A percentile compares a stretch with the other conserved stretches of the same genome.
Evolutionary conservation across 768 basidiomycete species (phyloP).

Genomic region (Pulveroboletus sp.): DNA sequence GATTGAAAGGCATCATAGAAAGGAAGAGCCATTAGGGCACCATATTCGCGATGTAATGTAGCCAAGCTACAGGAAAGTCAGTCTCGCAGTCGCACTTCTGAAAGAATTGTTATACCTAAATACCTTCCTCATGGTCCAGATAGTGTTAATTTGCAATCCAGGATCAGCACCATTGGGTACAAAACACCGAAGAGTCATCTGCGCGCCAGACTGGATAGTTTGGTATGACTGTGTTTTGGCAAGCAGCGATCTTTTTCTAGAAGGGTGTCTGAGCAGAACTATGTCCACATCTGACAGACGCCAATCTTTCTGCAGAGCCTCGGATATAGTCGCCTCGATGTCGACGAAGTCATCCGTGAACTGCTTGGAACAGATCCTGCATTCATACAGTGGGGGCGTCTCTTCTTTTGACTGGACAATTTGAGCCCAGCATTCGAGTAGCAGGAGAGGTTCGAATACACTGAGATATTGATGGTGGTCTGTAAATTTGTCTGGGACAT

Average conservation of each 20-base stretch:
- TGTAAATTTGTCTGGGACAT: constrained; percentile 63
- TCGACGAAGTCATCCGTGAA: constrained; percentile 83
- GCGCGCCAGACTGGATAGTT: constrained; percentile 41
- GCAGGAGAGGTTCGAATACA: constrained; percentile 79
- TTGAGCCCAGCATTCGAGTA: constrained; percentile 91
- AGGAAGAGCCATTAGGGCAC: constrained; percentile 75
- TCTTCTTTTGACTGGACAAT: constrained; percentile 75
- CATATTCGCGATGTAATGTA: constrained; percentile 90
- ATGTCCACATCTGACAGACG: constrained; percentile 79
- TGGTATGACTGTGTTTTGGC: constrained; percentile 64
- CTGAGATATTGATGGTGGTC: constrained; percentile 64
- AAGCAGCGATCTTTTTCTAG: constrained; percentile 52
- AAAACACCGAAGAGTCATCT: constrained; percentile 58
- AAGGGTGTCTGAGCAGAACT: constrained; percentile 66
- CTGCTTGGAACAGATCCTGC: constrained; percentile 63
- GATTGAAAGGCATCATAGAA: constrained; percentile 75
- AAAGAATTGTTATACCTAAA: constrained; percentile 53
- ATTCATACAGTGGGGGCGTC: constrained; percentile 46
- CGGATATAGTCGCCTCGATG: constrained; percentile 61
- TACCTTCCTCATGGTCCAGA: constrained; percentile 76
- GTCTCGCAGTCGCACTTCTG: not conserved
- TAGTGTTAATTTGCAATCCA: constrained; percentile 58
- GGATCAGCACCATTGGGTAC: constrained; percentile 43
- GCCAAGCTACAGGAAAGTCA: constrained; percentile 56
- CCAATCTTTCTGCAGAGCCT: constrained; percentile 64